These are phyloP conservation scores for Mycosphaerella sp. DNA, from an alignment of 2,329 filamentous ascomycete species.

Conservation along the genomic window DNA sequence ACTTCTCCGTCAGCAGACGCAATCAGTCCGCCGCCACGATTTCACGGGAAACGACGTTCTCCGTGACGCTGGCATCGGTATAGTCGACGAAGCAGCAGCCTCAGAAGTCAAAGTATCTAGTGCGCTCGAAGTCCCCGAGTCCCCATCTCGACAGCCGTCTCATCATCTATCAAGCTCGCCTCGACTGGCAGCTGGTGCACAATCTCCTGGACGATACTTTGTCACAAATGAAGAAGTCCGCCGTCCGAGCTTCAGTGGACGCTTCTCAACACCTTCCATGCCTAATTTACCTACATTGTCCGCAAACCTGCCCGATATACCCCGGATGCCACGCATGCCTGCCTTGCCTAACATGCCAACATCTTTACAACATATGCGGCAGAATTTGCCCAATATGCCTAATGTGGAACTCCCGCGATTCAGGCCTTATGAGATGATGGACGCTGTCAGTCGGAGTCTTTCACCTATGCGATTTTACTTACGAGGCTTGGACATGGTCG, in stretches of 20 bases:
- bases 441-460: slow-evolving; percentile 41
- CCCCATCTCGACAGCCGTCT: slow-evolving; percentile 11
- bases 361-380: slow-evolving; percentile 15
- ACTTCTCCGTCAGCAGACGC: slow-evolving; percentile 27
- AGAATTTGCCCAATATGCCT: slow-evolving; percentile 21
- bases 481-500: slow-evolving; percentile 27
- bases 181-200: slow-evolving; percentile 21
- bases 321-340: slow-evolving; percentile 28
- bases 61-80: slow-evolving; percentile 31
- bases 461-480: slow-evolving; percentile 44
- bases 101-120: slow-evolving; percentile 9
- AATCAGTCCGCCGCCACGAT: slow-evolving; percentile 31
- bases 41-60: slow-evolving; percentile 34
- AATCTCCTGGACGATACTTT: slow-evolving; percentile 32
- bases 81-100: slow-evolving; percentile 19
- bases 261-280: slow-evolving; percentile 30
- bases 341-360: slow-evolving; percentile 19
- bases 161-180: slow-evolving; percentile 15
- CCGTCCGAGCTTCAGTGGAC: slow-evolving; percentile 25
- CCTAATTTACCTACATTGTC: slow-evolving; percentile 25
- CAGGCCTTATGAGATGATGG: slow-evolving; percentile 43
- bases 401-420: slow-evolving; percentile 37
- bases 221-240: slow-evolving; percentile 28
- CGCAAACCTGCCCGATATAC: slow-evolving; percentile 21
- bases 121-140: slow-evolving; percentile 17